A percentile compares a stretch with the other conserved stretches of the same genome.
Evolutionary conservation across 2,329 filamentous ascomycete species (phyloP).

Genomic region (Cladophialophora carrionii): DNA sequence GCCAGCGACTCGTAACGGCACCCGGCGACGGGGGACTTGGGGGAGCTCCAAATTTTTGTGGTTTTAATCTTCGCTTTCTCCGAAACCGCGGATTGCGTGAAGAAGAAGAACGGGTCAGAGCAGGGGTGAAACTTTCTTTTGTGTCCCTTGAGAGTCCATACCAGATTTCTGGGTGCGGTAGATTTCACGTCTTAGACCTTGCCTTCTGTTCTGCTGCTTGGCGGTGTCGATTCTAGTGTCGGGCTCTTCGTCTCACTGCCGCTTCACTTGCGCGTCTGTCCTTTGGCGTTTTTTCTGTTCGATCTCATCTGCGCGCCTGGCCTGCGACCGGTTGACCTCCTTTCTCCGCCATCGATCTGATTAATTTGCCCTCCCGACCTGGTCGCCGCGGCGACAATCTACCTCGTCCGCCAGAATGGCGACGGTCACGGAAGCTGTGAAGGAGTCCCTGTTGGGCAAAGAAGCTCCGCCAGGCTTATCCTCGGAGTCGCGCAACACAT

Average conservation of each 20-base stretch:
- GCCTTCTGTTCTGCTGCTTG: neutral
- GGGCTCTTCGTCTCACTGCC: neutral
- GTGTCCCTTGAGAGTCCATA: neutral
- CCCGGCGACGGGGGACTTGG: neutral
- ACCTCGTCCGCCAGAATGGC: constrained; percentile 43
- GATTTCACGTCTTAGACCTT: neutral
- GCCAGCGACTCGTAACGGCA: constrained; percentile 7
- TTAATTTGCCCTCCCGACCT: neutral
- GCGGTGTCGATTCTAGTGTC: neutral
- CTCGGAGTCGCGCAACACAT: constrained; percentile 73
- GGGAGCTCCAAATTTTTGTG: constrained; percentile 20
- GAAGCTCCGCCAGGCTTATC: constrained; percentile 66
- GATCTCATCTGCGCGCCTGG: constrained; percentile 9
- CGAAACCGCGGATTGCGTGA: constrained; percentile 9
- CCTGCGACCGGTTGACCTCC: neutral
- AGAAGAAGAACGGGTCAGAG: constrained; percentile 8
- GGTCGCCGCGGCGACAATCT: neutral
- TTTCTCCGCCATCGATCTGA: neutral
- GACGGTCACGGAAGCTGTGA: constrained; percentile 70
- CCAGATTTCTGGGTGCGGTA: neutral
- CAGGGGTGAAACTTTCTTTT: constrained; percentile 8
- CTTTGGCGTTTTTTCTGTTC: neutral
- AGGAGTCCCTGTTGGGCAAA: constrained; percentile 74
- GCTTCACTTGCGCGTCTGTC: neutral
- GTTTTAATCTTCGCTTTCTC: constrained; percentile 16